phyloP scores from a whole-genome alignment of 2,329 filamentous ascomycete genomes.

The Chaetomium sp. region DNA sequence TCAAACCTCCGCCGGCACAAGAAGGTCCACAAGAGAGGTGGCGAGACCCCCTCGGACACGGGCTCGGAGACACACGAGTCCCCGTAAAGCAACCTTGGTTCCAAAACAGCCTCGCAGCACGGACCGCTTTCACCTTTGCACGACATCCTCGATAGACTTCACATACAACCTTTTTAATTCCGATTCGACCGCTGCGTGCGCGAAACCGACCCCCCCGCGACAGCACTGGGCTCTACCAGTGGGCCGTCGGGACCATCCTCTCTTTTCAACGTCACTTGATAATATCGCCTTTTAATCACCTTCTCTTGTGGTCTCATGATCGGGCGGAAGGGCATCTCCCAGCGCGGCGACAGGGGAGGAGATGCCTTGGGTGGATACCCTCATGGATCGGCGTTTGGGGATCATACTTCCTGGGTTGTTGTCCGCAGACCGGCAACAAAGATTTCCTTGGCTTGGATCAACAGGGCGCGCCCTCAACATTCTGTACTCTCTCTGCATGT shows the following conservation, averaged over 20 bases:
- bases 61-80: conserved; percentile 66
- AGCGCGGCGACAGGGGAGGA: conserved; percentile 13
- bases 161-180: conserved; percentile 34
- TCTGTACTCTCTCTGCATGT: conserved; percentile 30
- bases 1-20: conserved; percentile 92
- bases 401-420: conserved; percentile 12
- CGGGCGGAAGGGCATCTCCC: conserved; percentile 21
- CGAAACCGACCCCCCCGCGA: neutral
- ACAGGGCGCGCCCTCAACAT: conserved; percentile 6
- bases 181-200: conserved; percentile 33
- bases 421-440: conserved; percentile 4
- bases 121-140: conserved; percentile 14
- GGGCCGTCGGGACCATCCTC: neutral
- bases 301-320: neutral
- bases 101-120: conserved; percentile 18
- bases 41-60: conserved; percentile 55
- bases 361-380: conserved; percentile 32
- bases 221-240: conserved; percentile 7
- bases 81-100: conserved; percentile 45
- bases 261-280: neutral
- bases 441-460: neutral
- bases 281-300: conserved; percentile 18
- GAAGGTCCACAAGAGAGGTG: conserved; percentile 80
- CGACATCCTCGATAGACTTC: conserved; percentile 33
- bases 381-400: conserved; percentile 31